Evolutionary conservation across 495 filamentous ascomycete genomes (phyloP).

Genomic region (Lineolata rhizophorae): DNA sequence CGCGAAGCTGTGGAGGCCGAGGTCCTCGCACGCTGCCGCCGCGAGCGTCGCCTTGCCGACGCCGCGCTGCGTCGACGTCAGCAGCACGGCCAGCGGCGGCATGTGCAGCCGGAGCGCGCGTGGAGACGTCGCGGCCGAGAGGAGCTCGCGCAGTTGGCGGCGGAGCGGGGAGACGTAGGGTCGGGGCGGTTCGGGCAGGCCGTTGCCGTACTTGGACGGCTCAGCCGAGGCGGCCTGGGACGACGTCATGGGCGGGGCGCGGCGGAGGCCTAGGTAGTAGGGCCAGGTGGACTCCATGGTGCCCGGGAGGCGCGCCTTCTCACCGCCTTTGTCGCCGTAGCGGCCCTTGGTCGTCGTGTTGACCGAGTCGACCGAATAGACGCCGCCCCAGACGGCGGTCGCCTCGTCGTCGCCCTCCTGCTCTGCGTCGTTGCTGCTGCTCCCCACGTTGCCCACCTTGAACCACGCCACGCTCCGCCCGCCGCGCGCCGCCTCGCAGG

Average conservation of each 20-base stretch:
- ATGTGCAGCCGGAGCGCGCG: slow-evolving; percentile 68
- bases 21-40: slow-evolving; percentile 55
- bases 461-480: slow-evolving; percentile 36
- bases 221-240: not conserved
- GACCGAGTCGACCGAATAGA: slow-evolving; percentile 59
- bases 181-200: slow-evolving; percentile 13
- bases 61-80: slow-evolving; percentile 73
- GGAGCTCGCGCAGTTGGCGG: slow-evolving; percentile 59
- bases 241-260: slow-evolving; percentile 17
- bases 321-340: slow-evolving; percentile 69
- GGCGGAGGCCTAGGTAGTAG: slow-evolving; percentile 60
- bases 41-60: slow-evolving; percentile 75
- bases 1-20: slow-evolving; percentile 73
- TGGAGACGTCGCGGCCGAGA: slow-evolving; percentile 71
- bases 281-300: slow-evolving; percentile 47
- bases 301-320: slow-evolving; percentile 53
- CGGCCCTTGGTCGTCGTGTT: no score
- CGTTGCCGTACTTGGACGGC: not conserved
- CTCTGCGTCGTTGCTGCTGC: slow-evolving; percentile 15
- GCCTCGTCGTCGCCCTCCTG: slow-evolving; percentile 26
- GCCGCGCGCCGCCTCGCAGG: not conserved
- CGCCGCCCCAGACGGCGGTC: slow-evolving; percentile 59
- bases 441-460: slow-evolving; percentile 49
- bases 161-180: slow-evolving; percentile 44
- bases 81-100: slow-evolving; percentile 67